phyloP scores from a whole-genome alignment of 768 basidiomycete species.

The Boletus coccyginus region DNA sequence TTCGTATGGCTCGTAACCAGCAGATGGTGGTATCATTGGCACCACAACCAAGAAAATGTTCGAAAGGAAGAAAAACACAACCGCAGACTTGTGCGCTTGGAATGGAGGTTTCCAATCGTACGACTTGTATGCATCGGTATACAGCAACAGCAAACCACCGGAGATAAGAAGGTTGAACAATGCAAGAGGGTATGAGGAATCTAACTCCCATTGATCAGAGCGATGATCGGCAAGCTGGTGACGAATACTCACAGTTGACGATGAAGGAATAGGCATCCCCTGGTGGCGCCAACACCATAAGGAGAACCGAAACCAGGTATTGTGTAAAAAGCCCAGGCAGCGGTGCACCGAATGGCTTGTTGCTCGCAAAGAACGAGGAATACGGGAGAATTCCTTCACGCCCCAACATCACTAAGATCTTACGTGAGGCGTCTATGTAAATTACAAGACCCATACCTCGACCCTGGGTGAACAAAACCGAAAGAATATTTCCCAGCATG shows the following conservation, averaged over 20 bases:
- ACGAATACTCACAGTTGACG: conserved; percentile 49
- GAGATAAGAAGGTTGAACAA: conserved; percentile 61
- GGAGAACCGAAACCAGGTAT: conserved; percentile 54
- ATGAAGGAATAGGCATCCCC: conserved; percentile 77
- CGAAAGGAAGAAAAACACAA: conserved; percentile 57
- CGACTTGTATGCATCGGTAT: conserved; percentile 40
- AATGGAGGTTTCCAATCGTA: conserved; percentile 68
- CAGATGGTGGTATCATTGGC: conserved; percentile 60
- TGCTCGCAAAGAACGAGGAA: conserved; percentile 66
- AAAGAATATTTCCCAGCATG: conserved; percentile 60
- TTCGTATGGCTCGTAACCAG: conserved; percentile 51
- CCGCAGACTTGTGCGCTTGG: conserved; percentile 46
- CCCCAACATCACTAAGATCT: conserved; percentile 56
- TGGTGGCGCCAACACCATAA: conserved; percentile 57
- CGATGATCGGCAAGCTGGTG: background rate
- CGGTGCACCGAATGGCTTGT: conserved; percentile 68
- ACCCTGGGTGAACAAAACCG: conserved; percentile 63
- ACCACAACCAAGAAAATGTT: conserved; percentile 63
- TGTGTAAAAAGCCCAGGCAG: conserved; percentile 60
- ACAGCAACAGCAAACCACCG: conserved; percentile 60
- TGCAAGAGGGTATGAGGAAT: conserved; percentile 54
- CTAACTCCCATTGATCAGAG: conserved; percentile 29
- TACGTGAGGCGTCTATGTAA: conserved; percentile 4
- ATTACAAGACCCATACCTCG: conserved; percentile 43
- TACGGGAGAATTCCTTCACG: conserved; percentile 68